A percentile compares a stretch with the other conserved stretches of the same genome.
Conservation (phyloP, 768 basidiomycete genomes). For the Agaricus bisporus region DNA sequence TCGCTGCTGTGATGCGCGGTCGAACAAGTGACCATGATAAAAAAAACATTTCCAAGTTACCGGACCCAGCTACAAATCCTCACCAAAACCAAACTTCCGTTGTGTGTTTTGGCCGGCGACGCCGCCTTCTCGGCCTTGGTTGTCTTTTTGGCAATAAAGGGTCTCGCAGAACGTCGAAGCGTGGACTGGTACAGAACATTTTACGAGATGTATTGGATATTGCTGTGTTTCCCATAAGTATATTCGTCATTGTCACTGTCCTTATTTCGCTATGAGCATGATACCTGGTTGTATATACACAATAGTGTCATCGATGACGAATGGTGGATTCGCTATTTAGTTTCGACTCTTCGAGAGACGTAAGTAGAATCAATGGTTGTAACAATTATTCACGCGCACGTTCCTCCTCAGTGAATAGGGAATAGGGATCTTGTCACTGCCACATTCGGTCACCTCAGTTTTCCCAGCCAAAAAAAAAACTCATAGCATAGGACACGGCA, state of each 20-base stretch:
- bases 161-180: not conserved
- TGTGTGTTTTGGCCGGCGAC: not conserved
- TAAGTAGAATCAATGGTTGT: too few species aligned
- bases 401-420: too few species aligned
- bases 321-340: too few species aligned
- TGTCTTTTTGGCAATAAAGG: not conserved
- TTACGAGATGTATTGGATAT: constrained; percentile 36
- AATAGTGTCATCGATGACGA: too few species aligned
- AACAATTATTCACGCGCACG: too few species aligned
- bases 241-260: constrained; percentile 32
- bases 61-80: not conserved
- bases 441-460: too few species aligned
- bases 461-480: too few species aligned
- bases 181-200: constrained; percentile 22
- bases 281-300: not conserved
- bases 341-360: too few species aligned
- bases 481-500: too few species aligned
- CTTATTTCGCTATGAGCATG: constrained; percentile 8
- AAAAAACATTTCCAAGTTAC: constrained; percentile 7
- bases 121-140: constrained; percentile 5
- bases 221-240: constrained; percentile 34
- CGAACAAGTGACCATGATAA: constrained; percentile 20
- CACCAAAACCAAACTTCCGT: not conserved
- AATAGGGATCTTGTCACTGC: too few species aligned
- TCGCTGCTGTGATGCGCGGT: constrained; percentile 4